Evolutionary conservation across 768 basidiomycete species (phyloP).

Genomic region (Tricholoma matsutake): DNA sequence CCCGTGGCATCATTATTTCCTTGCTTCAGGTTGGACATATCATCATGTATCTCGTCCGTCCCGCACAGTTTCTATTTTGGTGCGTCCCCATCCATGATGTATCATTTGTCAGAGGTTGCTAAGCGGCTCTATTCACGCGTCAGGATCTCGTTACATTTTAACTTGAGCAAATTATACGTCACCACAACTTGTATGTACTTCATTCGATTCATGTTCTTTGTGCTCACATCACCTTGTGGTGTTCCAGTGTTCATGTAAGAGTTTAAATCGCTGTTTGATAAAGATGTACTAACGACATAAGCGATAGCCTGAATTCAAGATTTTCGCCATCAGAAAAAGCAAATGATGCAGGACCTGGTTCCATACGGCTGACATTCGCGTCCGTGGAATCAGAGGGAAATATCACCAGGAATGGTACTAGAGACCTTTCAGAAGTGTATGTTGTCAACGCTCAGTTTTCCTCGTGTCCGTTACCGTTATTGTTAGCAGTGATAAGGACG

Average conservation of each 20-base stretch:
- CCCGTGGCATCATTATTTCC: conserved; percentile 2
- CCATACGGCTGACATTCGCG: not conserved
- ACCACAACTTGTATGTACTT: conserved; percentile 3
- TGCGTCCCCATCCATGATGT: not conserved
- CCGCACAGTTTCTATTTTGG: conserved; percentile 6
- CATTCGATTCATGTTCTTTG: not conserved
- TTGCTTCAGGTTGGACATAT: conserved; percentile 1
- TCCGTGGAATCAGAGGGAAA: not conserved
- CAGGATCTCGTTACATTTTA: conserved; percentile 7
- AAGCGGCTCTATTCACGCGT: too few species aligned
- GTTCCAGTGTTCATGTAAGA: not conserved
- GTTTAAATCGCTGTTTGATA: not conserved
- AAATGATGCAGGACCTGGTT: not conserved
- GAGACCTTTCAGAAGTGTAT: not conserved
- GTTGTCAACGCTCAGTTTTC: not conserved
- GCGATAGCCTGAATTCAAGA: not conserved
- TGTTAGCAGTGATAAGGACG: too few species aligned
- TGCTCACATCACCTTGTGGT: too few species aligned
- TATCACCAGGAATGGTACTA: not conserved
- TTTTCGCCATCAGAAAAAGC: not conserved
- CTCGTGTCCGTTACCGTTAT: not conserved
- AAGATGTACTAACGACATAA: not conserved
- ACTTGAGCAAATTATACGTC: conserved; percentile 8
- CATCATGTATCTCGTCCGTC: conserved; percentile 1
- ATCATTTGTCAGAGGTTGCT: not conserved